Evolutionary conservation across 805 yeast species (phyloP).

Genomic region (Candida coleopterorum): DNA sequence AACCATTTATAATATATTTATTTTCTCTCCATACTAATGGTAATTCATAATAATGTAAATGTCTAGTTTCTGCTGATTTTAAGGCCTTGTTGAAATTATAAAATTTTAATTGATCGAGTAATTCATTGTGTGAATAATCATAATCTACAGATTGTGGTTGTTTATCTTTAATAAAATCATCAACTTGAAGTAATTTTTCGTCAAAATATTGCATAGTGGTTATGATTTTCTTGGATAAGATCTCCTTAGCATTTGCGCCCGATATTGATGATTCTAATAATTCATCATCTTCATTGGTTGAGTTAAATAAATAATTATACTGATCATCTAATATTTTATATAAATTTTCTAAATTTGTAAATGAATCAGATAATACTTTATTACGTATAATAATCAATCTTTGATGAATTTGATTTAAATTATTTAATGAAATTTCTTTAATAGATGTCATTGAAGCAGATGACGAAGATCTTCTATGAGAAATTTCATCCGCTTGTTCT

Average conservation of each 20-base stretch:
- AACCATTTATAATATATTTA: constrained; percentile 77
- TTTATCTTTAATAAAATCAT: constrained; percentile 29
- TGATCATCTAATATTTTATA: constrained; percentile 38
- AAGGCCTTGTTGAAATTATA: constrained; percentile 38
- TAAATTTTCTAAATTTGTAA: constrained; percentile 34
- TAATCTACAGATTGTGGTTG: constrained; percentile 24
- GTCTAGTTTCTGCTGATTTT: constrained; percentile 27
- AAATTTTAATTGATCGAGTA: constrained; percentile 30
- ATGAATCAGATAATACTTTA: constrained; percentile 32
- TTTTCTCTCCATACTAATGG: constrained; percentile 95
- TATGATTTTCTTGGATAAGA: constrained; percentile 33
- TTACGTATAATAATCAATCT: constrained; percentile 31
- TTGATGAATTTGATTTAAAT: constrained; percentile 31
- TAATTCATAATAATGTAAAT: constrained; percentile 73
- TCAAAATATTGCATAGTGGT: constrained; percentile 40
- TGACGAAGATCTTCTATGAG: constrained; percentile 21
- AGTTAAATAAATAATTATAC: constrained; percentile 32
- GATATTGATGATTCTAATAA: not conserved
- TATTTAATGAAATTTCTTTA: constrained; percentile 26
- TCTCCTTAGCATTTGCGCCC: constrained; percentile 16
- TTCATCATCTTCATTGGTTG: constrained; percentile 13
- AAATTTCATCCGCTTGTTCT: constrained; percentile 12
- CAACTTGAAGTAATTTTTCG: constrained; percentile 35
- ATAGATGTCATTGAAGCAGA: constrained; percentile 25
- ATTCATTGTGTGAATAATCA: constrained; percentile 20